phyloP scores from a whole-genome alignment of 257 asterid species.

The Ligustrum vulgare region DNA sequence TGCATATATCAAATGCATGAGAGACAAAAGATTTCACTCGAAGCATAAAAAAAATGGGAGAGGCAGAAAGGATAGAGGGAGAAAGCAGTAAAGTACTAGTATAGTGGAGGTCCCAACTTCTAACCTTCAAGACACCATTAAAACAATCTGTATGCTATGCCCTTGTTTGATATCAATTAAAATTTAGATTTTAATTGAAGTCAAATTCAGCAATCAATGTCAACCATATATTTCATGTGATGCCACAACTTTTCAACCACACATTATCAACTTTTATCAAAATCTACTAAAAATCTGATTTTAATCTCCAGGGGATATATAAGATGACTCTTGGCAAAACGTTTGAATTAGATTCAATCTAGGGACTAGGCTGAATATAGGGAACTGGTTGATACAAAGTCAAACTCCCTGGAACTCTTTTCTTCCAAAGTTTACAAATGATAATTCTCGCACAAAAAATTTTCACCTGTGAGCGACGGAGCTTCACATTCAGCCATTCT shows the following conservation, averaged over 20 bases:
- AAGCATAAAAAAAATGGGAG: not conserved
- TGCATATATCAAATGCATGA: not conserved
- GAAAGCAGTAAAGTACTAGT: not conserved
- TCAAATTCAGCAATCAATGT: too few relatives aligned
- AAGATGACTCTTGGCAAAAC: not conserved
- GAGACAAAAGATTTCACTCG: not conserved
- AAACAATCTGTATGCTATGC: not conserved
- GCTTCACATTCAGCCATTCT: conserved; percentile 18
- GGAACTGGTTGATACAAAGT: not conserved
- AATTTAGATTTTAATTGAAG: too few relatives aligned
- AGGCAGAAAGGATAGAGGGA: not conserved
- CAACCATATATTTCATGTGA: too few relatives aligned
- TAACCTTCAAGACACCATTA: not conserved
- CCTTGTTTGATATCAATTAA: too few relatives aligned
- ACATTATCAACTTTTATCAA: too few relatives aligned
- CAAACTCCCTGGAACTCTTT: not conserved
- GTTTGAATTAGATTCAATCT: not conserved
- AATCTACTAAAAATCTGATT: too few relatives aligned
- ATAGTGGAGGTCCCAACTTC: not conserved
- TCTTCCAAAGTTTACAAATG: not conserved
- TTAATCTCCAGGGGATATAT: not conserved
- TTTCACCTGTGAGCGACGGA: not conserved
- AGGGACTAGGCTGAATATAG: not conserved
- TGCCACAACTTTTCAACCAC: too few relatives aligned
- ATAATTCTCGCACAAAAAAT: conserved; percentile 12